Evolutionary conservation across 768 basidiomycete genomes (phyloP).

Genomic region (Rhodosporidiobolus odoratus): DNA sequence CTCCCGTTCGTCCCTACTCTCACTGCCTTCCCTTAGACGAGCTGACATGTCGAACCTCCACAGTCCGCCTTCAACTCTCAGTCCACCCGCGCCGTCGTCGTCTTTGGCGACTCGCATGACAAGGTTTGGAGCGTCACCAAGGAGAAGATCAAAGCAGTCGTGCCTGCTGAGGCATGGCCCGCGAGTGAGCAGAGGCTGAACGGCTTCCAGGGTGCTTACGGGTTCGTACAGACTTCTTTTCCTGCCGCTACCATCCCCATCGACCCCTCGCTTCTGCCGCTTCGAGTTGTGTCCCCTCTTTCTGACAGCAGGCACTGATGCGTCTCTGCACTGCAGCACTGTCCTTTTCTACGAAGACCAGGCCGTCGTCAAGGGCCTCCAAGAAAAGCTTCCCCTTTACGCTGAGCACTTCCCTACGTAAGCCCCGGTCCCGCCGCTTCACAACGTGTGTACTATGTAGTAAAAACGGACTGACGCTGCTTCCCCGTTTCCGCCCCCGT

Average conservation of each 20-base stretch:
- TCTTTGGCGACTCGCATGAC: constrained; percentile 41
- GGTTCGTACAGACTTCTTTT: too few species aligned
- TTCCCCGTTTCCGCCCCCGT: neutral
- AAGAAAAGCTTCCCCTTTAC: constrained; percentile 36
- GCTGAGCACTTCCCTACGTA: constrained; percentile 39
- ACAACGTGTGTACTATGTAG: neutral
- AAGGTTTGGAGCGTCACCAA: constrained; percentile 25
- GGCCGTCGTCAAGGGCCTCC: constrained; percentile 26
- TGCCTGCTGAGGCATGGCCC: constrained; percentile 28
- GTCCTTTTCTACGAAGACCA: constrained; percentile 48
- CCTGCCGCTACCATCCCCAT: too few species aligned
- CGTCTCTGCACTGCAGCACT: constrained; percentile 31
- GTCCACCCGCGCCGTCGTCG: constrained; percentile 45
- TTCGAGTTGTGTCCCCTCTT: neutral
- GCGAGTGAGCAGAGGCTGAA: constrained; percentile 38
- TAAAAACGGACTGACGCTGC: neutral
- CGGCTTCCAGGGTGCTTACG: constrained; percentile 44
- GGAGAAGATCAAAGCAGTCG: constrained; percentile 33
- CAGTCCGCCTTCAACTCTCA: constrained; percentile 47
- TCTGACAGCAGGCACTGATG: neutral
- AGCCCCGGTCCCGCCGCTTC: neutral
- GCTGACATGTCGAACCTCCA: neutral
- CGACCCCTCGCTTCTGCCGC: too few species aligned
- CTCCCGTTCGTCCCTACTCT: constrained; percentile 37
- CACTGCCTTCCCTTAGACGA: neutral